Evolutionary conservation across 2,329 filamentous ascomycete species (phyloP).

Genomic region (Macrophomina phaseolina): DNA sequence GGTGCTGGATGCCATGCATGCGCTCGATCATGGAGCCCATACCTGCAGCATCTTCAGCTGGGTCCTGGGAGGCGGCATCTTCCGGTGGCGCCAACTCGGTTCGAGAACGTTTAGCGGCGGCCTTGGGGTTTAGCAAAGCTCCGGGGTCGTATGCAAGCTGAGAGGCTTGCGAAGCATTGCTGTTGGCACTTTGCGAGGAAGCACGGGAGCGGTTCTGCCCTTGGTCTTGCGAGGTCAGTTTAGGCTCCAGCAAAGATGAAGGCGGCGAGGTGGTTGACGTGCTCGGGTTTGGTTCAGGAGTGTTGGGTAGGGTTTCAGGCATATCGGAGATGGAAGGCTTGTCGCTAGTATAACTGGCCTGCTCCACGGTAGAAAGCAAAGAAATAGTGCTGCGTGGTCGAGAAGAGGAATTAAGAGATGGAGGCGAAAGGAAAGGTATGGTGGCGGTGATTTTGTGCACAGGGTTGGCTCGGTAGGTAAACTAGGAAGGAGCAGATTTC

Average conservation of each 20-base stretch:
- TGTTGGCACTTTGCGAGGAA: constrained; percentile 18
- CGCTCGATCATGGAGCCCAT: constrained; percentile 72
- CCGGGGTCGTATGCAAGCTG: constrained; percentile 35
- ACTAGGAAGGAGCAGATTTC: not conserved
- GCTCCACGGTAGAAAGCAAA: not conserved
- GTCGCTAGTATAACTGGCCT: not conserved
- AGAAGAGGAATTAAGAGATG: not conserved
- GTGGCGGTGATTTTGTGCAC: not conserved
- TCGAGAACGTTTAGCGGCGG: constrained; percentile 40
- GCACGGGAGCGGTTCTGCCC: not conserved
- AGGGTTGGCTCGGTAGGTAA: not conserved
- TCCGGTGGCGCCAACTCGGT: constrained; percentile 17
- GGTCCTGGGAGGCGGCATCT: not conserved
- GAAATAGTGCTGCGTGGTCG: not conserved
- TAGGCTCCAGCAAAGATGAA: not conserved
- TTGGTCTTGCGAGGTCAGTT: constrained; percentile 2
- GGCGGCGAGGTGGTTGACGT: not conserved
- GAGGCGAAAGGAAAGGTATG: not conserved
- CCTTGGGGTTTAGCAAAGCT: constrained; percentile 43
- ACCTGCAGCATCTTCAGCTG: constrained; percentile 41
- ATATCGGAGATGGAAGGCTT: not conserved
- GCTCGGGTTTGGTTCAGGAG: not conserved
- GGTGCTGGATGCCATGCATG: constrained; percentile 75
- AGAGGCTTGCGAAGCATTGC: constrained; percentile 13
- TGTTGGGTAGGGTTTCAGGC: not conserved